Percentiles rank a stretch among this genome's conserved stretches.
Conservation (phyloP, 441 rosid genomes). For the Arabidopsis hybrid region DNA sequence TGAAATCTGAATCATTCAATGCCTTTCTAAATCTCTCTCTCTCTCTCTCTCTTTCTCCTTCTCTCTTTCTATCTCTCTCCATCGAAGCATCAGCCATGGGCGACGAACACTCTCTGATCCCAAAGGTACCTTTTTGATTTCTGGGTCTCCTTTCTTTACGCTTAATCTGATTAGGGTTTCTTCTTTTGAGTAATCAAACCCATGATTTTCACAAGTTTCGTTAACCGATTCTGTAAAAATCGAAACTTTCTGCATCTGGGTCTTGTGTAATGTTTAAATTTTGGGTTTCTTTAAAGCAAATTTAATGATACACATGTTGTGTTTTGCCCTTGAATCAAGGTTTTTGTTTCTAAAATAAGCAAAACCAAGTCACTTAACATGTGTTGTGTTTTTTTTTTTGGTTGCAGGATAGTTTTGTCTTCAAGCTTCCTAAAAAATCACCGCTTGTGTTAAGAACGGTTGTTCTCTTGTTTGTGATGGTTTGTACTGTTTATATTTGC, state of each 20-base stretch:
- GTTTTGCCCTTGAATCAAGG: constrained; percentile 19
- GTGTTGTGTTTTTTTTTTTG: background rate
- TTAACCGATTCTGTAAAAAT: constrained; percentile 32
- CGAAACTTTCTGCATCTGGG: constrained; percentile 34
- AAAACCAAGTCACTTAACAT: constrained; percentile 3
- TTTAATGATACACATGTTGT: constrained; percentile 8
- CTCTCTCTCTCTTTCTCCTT: constrained; percentile 30
- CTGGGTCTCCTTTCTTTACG: constrained; percentile 16
- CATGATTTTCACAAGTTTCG: constrained; percentile 20
- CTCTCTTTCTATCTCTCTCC: constrained; percentile 12
- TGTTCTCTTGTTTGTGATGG: constrained; percentile 70
- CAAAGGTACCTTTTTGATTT: constrained; percentile 53
- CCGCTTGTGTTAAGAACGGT: constrained; percentile 70
- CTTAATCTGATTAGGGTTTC: constrained; percentile 43
- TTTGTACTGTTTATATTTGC: constrained; percentile 71
- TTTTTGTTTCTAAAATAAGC: constrained; percentile 30
- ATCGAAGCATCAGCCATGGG: constrained; percentile 53
- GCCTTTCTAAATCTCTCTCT: constrained; percentile 27
- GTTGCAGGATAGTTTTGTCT: constrained; percentile 60
- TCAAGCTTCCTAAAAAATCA: constrained; percentile 71
- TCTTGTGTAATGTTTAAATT: constrained; percentile 1
- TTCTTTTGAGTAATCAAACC: background rate
- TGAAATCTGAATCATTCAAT: constrained; percentile 49
- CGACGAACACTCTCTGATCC: constrained; percentile 61
- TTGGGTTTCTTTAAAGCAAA: background rate